A percentile compares a stretch with the other conserved stretches of the same genome.
These are phyloP conservation scores for Senna tora DNA, from an alignment of 306 rosid genomes.

Conservation along the genomic window DNA sequence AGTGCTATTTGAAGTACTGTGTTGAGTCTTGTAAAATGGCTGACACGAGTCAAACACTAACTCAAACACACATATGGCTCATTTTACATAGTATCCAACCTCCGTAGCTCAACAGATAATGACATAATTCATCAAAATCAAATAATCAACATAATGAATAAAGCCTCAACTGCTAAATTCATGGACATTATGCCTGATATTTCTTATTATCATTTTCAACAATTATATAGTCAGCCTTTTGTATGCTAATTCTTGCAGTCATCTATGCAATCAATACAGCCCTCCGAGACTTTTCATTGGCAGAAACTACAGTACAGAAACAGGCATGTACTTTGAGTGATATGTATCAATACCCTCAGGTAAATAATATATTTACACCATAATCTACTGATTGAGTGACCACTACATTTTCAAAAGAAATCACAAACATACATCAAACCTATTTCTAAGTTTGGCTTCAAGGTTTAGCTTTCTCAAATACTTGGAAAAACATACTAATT, in stretches of 20 bases:
- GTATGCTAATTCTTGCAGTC: slow-evolving; percentile 9
- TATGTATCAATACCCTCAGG: background rate
- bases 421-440: background rate
- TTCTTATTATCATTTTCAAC: background rate
- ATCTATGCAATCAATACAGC: slow-evolving; percentile 16
- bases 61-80: too few species aligned
- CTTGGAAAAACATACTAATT: background rate
- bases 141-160: background rate
- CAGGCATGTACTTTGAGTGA: background rate
- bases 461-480: background rate
- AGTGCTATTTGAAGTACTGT: background rate
- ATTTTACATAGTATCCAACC: too few species aligned
- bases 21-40: background rate
- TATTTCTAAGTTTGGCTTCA: background rate
- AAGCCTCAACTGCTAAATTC: background rate
- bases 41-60: background rate
- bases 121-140: background rate
- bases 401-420: background rate
- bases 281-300: slow-evolving; percentile 16
- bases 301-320: background rate
- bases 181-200: too few species aligned
- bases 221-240: background rate
- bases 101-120: background rate
- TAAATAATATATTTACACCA: background rate
- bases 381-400: background rate